phyloP scores from a whole-genome alignment of 495 filamentous ascomycete genomes.

The Hypoxylon intermedium region DNA sequence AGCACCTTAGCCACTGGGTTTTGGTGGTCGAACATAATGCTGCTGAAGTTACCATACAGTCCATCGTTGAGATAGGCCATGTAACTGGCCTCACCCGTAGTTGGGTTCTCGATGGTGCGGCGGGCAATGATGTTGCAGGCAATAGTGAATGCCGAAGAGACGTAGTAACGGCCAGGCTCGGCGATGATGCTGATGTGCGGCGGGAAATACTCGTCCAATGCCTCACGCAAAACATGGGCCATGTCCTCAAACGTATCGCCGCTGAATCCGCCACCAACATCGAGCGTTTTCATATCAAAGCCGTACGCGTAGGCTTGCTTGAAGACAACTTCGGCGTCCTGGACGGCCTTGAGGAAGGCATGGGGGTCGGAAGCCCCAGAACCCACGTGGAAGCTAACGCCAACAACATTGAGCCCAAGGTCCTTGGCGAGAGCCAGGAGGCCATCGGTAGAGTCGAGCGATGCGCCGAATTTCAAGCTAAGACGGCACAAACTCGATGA shows the following conservation, averaged over 20 bases:
- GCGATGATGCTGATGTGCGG: constrained; percentile 86
- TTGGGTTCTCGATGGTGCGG: constrained; percentile 70
- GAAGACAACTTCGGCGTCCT: constrained; percentile 87
- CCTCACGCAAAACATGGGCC: constrained; percentile 77
- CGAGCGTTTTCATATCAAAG: constrained; percentile 81
- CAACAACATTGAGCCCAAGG: constrained; percentile 93
- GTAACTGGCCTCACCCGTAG: constrained; percentile 69
- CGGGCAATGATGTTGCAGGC: constrained; percentile 96
- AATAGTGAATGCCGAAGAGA: constrained; percentile 88
- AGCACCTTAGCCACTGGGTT: constrained; percentile 84
- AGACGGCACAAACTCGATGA: constrained; percentile 91
- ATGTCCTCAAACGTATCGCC: constrained; percentile 89
- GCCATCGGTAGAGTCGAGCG: constrained; percentile 76
- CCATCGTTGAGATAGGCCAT: constrained; percentile 98
- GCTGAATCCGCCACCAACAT: constrained; percentile 93
- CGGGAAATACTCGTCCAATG: constrained; percentile 88
- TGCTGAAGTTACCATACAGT: constrained; percentile 96
- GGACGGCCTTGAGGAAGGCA: constrained; percentile 87
- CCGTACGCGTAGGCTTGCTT: constrained; percentile 82
- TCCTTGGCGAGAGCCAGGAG: constrained; percentile 83
- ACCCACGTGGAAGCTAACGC: constrained; percentile 97
- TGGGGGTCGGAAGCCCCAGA: constrained; percentile 90
- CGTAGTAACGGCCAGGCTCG: constrained; percentile 95
- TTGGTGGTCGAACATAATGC: constrained; percentile 99
- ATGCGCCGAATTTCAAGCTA: constrained; percentile 95